A percentile compares a stretch with the other conserved stretches of the same genome.
phyloP scores from a whole-genome alignment of 768 basidiomycete species.

The Mycena galopus region DNA sequence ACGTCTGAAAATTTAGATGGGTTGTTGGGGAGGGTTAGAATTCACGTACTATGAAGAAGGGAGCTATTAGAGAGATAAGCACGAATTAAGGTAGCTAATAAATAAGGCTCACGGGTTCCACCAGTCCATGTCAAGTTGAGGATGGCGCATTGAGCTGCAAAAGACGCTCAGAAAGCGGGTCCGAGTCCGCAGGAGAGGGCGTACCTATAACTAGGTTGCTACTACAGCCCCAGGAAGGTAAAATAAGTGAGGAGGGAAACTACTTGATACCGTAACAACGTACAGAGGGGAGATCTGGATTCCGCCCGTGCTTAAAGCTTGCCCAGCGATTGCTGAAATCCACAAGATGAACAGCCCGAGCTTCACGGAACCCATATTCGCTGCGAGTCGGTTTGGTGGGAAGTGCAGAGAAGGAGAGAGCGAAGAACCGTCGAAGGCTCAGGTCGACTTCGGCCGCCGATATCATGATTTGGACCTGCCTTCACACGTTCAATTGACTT shows the following conservation, averaged over 20 bases:
- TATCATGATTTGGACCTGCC: neutral
- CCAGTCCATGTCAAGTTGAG: conserved; percentile 5
- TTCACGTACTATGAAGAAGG: conserved; percentile 13
- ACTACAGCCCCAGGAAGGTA: conserved; percentile 5
- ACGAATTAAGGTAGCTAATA: conserved; percentile 14
- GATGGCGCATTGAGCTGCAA: conserved; percentile 13
- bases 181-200: conserved; percentile 8
- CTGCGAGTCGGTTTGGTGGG: conserved; percentile 11
- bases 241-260: conserved; percentile 9
- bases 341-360: conserved; percentile 9
- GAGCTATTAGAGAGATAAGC: conserved; percentile 7
- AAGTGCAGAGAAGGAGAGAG: conserved; percentile 3
- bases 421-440: conserved; percentile 2
- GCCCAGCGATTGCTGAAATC: conserved; percentile 4
- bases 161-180: neutral
- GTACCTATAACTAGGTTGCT: conserved; percentile 14
- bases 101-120: conserved; percentile 7
- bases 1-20: conserved; percentile 10
- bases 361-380: conserved; percentile 13
- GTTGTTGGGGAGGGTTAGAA: conserved; percentile 9
- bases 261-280: conserved; percentile 9
- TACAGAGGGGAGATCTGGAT: conserved; percentile 9
- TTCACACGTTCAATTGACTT: neutral
- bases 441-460: too few relatives aligned
- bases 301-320: neutral